Base-by-base conservation (phyloP, 306 rosid species). In the Vachellia collinsii region DNA sequence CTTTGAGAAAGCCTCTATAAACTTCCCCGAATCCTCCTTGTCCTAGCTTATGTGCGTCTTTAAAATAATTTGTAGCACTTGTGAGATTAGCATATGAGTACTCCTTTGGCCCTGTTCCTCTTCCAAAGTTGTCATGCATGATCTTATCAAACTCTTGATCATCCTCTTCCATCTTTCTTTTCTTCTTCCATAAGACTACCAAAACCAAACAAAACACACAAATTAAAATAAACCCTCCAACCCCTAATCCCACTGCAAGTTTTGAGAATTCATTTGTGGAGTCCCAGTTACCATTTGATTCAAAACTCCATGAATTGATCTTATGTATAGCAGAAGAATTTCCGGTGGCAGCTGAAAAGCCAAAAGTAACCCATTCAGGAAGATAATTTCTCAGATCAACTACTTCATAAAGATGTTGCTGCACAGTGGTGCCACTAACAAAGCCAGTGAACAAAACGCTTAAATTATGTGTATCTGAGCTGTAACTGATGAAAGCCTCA, bases 81-180 rank as follows among this genome's bases (percentile, higher is more conserved):
- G 12, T 85, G 4, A 80, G 41, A 43, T 83, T 81, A 7, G 39
- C 23, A 11, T 83, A 63, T 11, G 19, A 12, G 56, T 47, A 83
- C 67, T 41, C 65, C 56, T 47, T 70, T 22, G 20, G 75, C 6
- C 58, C 88, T 12, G 66, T 56, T 4, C 77, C 85, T 25, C 20
- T 70, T 47, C 50, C 23, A 41, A 86, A 72, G 25, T 80, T 85
- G 25, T 43, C 69, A 48, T 70, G 85, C 90, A 74, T 79, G 16
- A 41, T 43, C 54, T 53, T 5, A 6, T 17, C 9, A 53, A 3
- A 23, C 41, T 81, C 83, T 34, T 71, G 19, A 22, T 6, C 12
- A 1, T 47, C 1, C 8, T 83, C 77, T 69, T 77, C 75, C 25
- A 37, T 82, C 56, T 74, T 42, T 76, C 11, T 66, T 38, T 38